Evolutionary conservation across 345 rosid species (phyloP).

Genomic region (Lenwebbia sp.): DNA sequence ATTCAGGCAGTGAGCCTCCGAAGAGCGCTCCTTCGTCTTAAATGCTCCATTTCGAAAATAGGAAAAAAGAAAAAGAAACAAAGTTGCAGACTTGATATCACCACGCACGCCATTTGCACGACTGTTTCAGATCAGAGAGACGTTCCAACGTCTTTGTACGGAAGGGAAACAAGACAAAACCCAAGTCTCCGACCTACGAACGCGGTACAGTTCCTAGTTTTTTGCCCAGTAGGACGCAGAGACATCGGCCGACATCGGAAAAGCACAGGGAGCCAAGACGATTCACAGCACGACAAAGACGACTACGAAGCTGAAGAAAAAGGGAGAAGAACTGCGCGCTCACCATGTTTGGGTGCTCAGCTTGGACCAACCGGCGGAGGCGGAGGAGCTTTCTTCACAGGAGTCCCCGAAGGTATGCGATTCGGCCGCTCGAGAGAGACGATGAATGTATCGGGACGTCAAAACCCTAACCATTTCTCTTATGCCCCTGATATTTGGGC

Average conservation of each 20-base stretch:
- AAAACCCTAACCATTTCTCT: neutral
- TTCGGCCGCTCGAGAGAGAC: neutral
- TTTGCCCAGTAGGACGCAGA: neutral
- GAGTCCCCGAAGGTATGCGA: neutral
- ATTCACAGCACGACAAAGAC: neutral
- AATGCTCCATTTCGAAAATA: neutral
- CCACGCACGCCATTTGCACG: neutral
- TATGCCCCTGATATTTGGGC: neutral
- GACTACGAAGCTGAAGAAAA: neutral
- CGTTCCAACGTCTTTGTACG: neutral
- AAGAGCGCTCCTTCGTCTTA: neutral
- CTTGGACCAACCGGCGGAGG: neutral
- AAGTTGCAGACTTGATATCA: neutral
- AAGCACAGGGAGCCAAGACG: neutral
- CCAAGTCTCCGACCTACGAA: neutral
- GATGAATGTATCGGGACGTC: neutral
- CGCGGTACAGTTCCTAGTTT: neutral
- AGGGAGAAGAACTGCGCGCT: neutral
- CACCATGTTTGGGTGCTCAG: neutral
- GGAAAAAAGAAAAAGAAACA: too few relatives aligned
- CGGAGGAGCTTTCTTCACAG: neutral
- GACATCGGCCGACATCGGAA: neutral
- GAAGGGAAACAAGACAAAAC: neutral
- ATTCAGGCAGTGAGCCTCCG: neutral
- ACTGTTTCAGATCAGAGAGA: neutral